Evolutionary conservation across 78 protist genomes (phyloP).

Genomic region (Dictyostelium brefeldianum): DNA sequence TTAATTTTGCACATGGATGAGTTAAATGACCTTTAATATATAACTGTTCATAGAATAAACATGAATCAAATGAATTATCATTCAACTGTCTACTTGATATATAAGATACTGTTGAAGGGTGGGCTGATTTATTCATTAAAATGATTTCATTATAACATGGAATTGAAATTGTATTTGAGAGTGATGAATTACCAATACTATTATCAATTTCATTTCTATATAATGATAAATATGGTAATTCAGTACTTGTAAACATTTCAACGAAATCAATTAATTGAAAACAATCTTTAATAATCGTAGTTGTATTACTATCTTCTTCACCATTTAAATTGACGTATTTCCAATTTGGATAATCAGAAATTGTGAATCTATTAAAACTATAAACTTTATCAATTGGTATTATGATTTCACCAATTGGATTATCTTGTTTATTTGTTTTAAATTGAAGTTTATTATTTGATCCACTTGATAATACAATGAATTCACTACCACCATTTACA

Average conservation of each 20-base stretch:
- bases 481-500: not conserved
- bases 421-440: not conserved
- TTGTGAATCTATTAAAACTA: not conserved
- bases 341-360: not conserved
- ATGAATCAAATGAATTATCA: slow-evolving; percentile 1
- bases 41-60: slow-evolving; percentile 10
- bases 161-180: not conserved
- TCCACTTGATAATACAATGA: not conserved
- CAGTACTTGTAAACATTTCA: not conserved
- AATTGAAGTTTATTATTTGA: not conserved
- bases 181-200: not conserved
- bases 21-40: slow-evolving; percentile 8
- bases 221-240: not conserved
- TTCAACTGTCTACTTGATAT: not conserved
- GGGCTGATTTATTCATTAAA: no score
- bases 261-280: not conserved
- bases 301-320: no score
- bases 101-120: not conserved
- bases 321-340: not conserved
- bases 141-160: not conserved
- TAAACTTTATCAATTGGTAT: not conserved
- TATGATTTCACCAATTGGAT: not conserved
- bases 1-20: not conserved
- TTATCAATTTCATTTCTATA: not conserved
- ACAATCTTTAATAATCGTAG: not conserved